These are phyloP conservation scores for Saccharomycopsis schoenii DNA, from an alignment of 805 yeast species.

Conservation along the genomic window DNA sequence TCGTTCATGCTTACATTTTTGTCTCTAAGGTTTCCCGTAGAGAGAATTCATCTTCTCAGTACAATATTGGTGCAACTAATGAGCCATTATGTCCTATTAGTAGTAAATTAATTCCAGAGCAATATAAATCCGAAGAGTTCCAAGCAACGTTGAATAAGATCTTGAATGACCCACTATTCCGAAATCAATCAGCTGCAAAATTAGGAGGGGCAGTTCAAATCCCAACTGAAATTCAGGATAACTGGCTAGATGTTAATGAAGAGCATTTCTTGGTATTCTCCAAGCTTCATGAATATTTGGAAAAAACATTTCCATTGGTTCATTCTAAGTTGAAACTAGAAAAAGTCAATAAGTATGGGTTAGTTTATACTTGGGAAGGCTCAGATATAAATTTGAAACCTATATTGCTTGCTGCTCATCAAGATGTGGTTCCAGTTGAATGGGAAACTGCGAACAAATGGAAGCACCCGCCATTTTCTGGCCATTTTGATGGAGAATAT, in stretches of 20 bases:
- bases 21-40: neutral
- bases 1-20: neutral
- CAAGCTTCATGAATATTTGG: slow-evolving; percentile 44
- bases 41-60: neutral
- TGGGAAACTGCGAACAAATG: slow-evolving; percentile 45
- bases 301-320: slow-evolving; percentile 43
- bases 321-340: slow-evolving; percentile 40
- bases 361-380: slow-evolving; percentile 58
- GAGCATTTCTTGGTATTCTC: slow-evolving; percentile 39
- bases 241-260: slow-evolving; percentile 38
- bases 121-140: slow-evolving; percentile 1
- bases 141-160: slow-evolving; percentile 5
- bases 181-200: slow-evolving; percentile 33
- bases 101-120: slow-evolving; percentile 8
- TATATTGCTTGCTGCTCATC: slow-evolving; percentile 62
- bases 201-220: slow-evolving; percentile 52
- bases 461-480: slow-evolving; percentile 59
- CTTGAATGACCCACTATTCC: slow-evolving; percentile 28
- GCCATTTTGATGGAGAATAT: slow-evolving; percentile 52
- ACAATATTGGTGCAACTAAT: neutral
- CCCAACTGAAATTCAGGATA: slow-evolving; percentile 47
- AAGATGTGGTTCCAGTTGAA: slow-evolving; percentile 74
- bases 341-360: slow-evolving; percentile 50
- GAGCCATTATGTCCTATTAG: slow-evolving; percentile 7
- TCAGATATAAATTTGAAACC: slow-evolving; percentile 45